These are phyloP conservation scores for Cryptococcus jaspeensis DNA, from an alignment of 1,284 basidiomycete genomes.

Conservation along the genomic window DNA sequence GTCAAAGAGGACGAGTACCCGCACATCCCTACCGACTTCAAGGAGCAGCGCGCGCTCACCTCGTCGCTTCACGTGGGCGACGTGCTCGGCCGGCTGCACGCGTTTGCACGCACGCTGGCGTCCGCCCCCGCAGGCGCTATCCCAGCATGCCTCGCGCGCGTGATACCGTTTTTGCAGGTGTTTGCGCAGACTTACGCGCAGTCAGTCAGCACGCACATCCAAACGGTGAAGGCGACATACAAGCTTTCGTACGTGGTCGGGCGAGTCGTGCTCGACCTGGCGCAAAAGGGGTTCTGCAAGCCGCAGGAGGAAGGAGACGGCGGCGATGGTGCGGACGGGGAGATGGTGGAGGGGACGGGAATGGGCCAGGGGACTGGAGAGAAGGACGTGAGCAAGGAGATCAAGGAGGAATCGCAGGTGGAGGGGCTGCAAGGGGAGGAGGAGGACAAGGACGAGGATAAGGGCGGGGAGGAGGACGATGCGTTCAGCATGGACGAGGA, in stretches of 20 bases:
- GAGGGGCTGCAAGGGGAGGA: constrained; percentile 83
- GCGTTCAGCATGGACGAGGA: constrained; percentile 62
- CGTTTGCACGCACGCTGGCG: constrained; percentile 22
- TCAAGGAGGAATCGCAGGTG: constrained; percentile 92
- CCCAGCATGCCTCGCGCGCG: constrained; percentile 29
- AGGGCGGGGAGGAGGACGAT: constrained; percentile 60
- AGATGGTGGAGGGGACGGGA: constrained; percentile 69
- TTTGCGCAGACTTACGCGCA: constrained; percentile 59
- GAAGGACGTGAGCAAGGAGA: constrained; percentile 87
- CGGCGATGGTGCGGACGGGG: constrained; percentile 54
- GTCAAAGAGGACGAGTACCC: constrained; percentile 35
- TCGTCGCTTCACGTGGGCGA: constrained; percentile 40
- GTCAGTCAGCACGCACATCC: constrained; percentile 20
- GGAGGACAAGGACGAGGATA: constrained; percentile 57
- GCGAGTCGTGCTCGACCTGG: constrained; percentile 70
- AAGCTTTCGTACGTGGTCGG: constrained; percentile 80
- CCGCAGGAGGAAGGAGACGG: constrained; percentile 65
- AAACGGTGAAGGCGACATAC: constrained; percentile 68
- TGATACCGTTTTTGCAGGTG: constrained; percentile 54
- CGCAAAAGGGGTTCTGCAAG: constrained; percentile 87
- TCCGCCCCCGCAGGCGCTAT: constrained; percentile 6
- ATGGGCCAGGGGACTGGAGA: constrained; percentile 79
- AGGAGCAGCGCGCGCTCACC: constrained; percentile 24
- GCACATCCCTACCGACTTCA: constrained; percentile 34
- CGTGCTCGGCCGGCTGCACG: constrained; percentile 36